A percentile compares a stretch with the other conserved stretches of the same genome.
Evolutionary conservation across 2,329 filamentous ascomycete species (phyloP).

Genomic region (Xylariales sp.): DNA sequence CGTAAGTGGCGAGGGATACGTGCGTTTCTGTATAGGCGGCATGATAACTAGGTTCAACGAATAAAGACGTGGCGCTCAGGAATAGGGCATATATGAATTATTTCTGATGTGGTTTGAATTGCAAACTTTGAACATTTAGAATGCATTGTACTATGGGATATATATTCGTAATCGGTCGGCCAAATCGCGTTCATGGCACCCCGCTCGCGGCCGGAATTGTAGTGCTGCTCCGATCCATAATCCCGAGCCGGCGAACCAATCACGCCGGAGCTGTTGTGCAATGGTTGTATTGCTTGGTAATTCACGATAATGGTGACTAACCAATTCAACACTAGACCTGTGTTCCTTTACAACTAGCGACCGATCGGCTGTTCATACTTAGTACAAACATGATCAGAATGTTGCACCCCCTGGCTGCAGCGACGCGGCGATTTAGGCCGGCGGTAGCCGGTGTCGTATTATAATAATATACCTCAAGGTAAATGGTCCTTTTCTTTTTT

Average conservation of each 20-base stretch:
- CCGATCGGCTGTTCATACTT: not conserved
- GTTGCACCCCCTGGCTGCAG: too few relatives aligned
- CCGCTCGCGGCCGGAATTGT: constrained; percentile 12
- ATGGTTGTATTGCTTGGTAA: constrained; percentile 21
- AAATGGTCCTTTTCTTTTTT: too few relatives aligned
- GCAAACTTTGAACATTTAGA: not conserved
- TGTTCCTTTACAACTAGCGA: not conserved
- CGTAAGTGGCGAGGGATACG: constrained; percentile 66
- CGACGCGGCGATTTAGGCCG: not conserved
- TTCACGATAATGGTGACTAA: constrained; percentile 8
- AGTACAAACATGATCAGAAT: not conserved
- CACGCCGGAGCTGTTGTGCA: constrained; percentile 8
- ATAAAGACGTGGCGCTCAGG: not conserved
- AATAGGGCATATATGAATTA: not conserved
- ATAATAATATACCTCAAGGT: too few relatives aligned
- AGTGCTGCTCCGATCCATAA: not conserved
- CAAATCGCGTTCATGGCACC: constrained; percentile 9
- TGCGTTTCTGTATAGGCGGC: constrained; percentile 38
- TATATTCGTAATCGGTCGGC: constrained; percentile 24
- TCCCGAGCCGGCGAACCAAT: constrained; percentile 13
- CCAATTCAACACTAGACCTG: not conserved
- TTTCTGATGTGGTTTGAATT: not conserved
- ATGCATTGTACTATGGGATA: not conserved
- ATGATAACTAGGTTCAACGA: constrained; percentile 15
- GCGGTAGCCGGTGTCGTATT: too few relatives aligned